These are phyloP conservation scores for Sarocladiaceae sp. DNA, from an alignment of 2,329 filamentous ascomycete species.

Conservation along the genomic window DNA sequence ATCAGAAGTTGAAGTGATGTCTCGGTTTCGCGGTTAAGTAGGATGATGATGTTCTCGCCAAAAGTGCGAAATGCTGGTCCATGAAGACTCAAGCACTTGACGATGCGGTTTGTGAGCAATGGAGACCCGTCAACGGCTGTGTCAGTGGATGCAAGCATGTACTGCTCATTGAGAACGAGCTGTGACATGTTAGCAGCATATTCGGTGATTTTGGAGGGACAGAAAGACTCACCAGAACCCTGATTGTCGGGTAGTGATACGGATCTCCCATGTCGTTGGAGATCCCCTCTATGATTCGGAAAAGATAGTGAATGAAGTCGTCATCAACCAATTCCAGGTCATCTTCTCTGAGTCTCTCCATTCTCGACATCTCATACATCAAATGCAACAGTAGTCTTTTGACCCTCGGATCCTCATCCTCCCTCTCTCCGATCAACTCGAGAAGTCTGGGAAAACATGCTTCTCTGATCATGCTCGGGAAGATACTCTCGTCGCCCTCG, in stretches of 20 bases:
- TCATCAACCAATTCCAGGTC: conserved; percentile 78
- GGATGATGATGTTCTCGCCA: conserved; percentile 92
- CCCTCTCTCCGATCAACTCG: conserved; percentile 68
- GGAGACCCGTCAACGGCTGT: conserved; percentile 36
- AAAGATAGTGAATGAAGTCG: conserved; percentile 76
- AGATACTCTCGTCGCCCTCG: conserved; percentile 69
- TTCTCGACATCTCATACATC: conserved; percentile 90
- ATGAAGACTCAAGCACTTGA: conserved; percentile 82
- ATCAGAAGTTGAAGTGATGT: conserved; percentile 95
- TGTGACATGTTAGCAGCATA: conserved; percentile 32
- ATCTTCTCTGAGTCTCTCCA: conserved; percentile 72
- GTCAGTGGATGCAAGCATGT: conserved; percentile 74
- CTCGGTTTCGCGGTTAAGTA: conserved; percentile 92
- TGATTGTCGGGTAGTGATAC: conserved; percentile 93
- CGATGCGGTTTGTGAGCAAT: conserved; percentile 82
- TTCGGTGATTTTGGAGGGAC: neutral
- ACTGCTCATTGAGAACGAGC: conserved; percentile 97
- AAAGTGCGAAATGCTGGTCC: conserved; percentile 87
- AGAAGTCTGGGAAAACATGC: conserved; percentile 79
- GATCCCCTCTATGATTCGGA: conserved; percentile 81
- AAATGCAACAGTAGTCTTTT: conserved; percentile 82
- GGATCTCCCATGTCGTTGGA: conserved; percentile 87
- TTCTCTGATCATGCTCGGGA: conserved; percentile 83
- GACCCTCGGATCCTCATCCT: conserved; percentile 63
- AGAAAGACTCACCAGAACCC: conserved; percentile 67